Base-by-base conservation (phyloP, 2,329 filamentous ascomycete species). In the Colletotrichum tabaci region DNA sequence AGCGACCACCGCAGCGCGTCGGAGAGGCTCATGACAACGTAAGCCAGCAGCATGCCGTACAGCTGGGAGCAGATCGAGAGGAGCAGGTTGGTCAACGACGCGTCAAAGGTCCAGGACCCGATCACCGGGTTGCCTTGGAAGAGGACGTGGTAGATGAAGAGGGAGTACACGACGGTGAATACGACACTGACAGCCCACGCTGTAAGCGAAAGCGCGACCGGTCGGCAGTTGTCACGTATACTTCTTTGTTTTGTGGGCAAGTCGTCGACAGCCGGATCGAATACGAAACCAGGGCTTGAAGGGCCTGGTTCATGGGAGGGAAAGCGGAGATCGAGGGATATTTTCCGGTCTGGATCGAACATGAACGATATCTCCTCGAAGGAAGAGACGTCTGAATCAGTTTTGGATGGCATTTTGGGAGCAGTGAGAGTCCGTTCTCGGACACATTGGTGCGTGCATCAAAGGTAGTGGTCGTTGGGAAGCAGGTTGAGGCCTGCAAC, bases 1-100 rank as follows among this genome's bases (percentile, higher is more conserved):
- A 72, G 40, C 8, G 69, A 64, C 69, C 69, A 72, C 13, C 69
- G 44, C 52, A 72, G 10, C 8, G 69, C 64, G 42, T 72, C 69
- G n/a, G 64, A 49, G 3, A 67, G 58, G 35, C 64, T 61, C 23
- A 61, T 12, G 8, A 42, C 46, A n/a, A 71, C 52, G 53, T 67
- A 67, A 16, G 46, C 42, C 13, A 71, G 40, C n/a, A 67, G 56
- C 63, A 67, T 71, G 44, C 57, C 63, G 21, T 67, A 71, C 13
- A 67, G 13, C 40, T 71, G 68, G 6, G 68, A 67, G 38, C 66
- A 46, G 3, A 71, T 50, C n/a, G 67, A 71, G 4, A 71, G 44
- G 15, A 71, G 50, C 44, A 71, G 61, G 50, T 71, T 71, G 55
- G 67, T 66, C 38, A 66, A 21, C 13, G 67, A 66, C 26, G 67